These are phyloP conservation scores for Dendrobium catenatum DNA, from an alignment of 106 monocot species.

Conservation along the genomic window DNA sequence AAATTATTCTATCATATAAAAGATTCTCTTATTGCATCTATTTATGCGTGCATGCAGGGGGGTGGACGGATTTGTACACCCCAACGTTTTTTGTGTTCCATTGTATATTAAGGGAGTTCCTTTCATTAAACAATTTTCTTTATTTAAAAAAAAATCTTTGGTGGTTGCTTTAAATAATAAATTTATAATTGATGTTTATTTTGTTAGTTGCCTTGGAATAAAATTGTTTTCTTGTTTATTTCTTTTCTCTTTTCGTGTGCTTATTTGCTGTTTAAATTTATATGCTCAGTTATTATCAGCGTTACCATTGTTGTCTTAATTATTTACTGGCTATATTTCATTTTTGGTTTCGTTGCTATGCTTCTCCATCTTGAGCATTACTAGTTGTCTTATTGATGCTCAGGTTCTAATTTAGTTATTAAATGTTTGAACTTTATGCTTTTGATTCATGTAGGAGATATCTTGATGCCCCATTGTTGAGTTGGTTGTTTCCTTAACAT, in stretches of 20 bases:
- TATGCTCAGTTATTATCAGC: no score
- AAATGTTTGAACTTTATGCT: not conserved
- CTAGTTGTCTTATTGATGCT: no score
- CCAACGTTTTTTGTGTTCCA: not conserved
- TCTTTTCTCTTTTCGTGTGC: not conserved
- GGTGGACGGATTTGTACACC: not conserved
- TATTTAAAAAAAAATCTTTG: not conserved
- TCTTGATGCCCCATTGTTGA: not conserved
- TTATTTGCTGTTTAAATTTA: no score
- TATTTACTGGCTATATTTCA: no score
- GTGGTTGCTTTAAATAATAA: not conserved
- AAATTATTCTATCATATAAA: not conserved
- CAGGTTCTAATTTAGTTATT: no score
- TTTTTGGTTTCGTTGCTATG: no score
- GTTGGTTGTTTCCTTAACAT: not conserved
- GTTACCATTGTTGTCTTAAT: no score
- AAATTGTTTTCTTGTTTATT: not conserved
- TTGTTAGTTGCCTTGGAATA: not conserved
- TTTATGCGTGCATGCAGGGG: not conserved
- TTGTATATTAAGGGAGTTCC: not conserved
- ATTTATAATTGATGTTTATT: not conserved
- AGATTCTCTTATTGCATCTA: not conserved
- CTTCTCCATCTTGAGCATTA: no score
- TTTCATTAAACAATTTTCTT: not conserved
- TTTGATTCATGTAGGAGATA: not conserved